Percentiles rank a stretch among this genome's conserved stretches.
Conservation (phyloP, 2,329 filamentous ascomycete species). For the Fusarium sterilihyphosum region DNA sequence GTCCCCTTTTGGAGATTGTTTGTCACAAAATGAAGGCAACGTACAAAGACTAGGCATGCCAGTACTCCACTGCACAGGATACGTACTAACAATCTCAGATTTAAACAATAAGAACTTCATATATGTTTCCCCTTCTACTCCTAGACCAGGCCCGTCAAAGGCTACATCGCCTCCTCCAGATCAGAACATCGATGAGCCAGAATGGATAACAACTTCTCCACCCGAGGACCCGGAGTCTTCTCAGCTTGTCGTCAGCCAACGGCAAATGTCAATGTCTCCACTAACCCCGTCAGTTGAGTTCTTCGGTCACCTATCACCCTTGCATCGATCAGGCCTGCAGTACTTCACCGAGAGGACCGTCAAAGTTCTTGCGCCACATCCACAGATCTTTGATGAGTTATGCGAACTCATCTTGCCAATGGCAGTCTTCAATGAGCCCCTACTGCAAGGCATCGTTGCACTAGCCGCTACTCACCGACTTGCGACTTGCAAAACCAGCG, state of each 20-base stretch:
- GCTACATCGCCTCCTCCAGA: background rate
- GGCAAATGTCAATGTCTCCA: background rate
- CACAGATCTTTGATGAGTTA: constrained; percentile 26
- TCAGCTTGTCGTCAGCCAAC: background rate
- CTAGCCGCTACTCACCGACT: constrained; percentile 29
- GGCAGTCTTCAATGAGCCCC: constrained; percentile 29
- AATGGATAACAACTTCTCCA: background rate
- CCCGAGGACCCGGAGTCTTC: background rate
- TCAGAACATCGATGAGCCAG: background rate
- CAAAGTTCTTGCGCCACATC: constrained; percentile 26
- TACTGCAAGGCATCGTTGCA: constrained; percentile 27
- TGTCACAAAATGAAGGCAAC: constrained; percentile 26
- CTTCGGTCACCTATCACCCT: constrained; percentile 25
- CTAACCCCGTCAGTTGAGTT: constrained; percentile 14
- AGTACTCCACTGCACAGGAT: background rate
- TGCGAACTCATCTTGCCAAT: constrained; percentile 30
- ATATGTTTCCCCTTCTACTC: constrained; percentile 23
- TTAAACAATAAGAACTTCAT: constrained; percentile 34
- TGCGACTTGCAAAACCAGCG: constrained; percentile 25
- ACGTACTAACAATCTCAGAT: background rate
- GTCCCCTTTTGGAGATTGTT: constrained; percentile 28
- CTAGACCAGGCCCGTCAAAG: background rate
- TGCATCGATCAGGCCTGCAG: constrained; percentile 31
- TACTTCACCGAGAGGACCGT: constrained; percentile 34
- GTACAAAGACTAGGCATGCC: constrained; percentile 22